Conservation (phyloP, 371 early-diverging fungal species). For the Batkoa obscura region DNA sequence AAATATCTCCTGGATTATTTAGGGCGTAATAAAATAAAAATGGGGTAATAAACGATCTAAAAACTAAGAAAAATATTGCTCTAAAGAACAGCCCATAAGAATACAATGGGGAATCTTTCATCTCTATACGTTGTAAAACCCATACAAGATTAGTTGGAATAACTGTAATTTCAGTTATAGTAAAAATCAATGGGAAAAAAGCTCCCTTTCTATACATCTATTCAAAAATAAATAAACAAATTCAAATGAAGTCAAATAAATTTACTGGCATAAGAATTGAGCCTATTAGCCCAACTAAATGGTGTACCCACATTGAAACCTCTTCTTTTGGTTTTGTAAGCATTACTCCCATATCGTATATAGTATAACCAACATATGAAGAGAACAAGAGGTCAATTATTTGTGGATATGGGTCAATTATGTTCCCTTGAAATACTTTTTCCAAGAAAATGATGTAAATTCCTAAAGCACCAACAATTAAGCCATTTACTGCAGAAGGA, state of each 20-base stretch:
- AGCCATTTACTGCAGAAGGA: slow-evolving; percentile 1
- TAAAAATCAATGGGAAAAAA: slow-evolving; percentile 2
- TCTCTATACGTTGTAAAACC: not conserved
- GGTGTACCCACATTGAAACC: slow-evolving; percentile 4
- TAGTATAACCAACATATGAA: slow-evolving; percentile 1
- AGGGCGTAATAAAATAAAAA: not conserved
- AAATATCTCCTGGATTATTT: not conserved
- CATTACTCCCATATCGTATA: slow-evolving; percentile 3
- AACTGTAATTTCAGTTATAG: slow-evolving; percentile 5
- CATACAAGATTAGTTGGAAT: slow-evolving; percentile 2
- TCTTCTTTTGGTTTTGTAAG: not conserved
- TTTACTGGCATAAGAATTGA: slow-evolving; percentile 1
- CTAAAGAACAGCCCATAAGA: not conserved
- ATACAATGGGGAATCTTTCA: not conserved
- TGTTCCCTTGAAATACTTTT: not conserved
- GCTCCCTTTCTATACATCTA: not conserved
- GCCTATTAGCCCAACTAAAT: slow-evolving; percentile 4
- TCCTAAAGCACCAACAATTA: not conserved
- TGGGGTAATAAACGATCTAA: not conserved
- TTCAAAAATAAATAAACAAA: not conserved
- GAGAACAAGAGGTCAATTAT: not conserved
- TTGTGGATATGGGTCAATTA: not conserved
- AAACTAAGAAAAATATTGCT: not conserved
- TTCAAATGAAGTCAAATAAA: not conserved
- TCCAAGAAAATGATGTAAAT: slow-evolving; percentile 1